Evolutionary conservation across 345 rosid genomes (phyloP).

Genomic region (Linum tenue): DNA sequence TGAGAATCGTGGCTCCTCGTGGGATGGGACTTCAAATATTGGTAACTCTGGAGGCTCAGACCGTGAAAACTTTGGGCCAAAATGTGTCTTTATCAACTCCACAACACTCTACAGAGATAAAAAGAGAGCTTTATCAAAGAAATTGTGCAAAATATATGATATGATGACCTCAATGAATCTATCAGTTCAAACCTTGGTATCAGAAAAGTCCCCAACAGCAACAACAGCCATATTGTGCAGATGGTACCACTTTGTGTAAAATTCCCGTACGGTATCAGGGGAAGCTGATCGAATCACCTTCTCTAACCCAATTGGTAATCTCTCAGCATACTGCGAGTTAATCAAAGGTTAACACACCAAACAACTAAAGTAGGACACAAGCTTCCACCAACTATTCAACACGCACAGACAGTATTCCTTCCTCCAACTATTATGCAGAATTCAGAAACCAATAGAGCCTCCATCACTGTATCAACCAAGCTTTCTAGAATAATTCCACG

Average conservation of each 20-base stretch:
- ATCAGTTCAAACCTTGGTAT: constrained; percentile 52
- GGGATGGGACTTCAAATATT: constrained; percentile 62
- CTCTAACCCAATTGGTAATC: constrained; percentile 86
- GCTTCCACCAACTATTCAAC: neutral
- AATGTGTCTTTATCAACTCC: constrained; percentile 71
- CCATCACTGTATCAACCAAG: too few relatives aligned
- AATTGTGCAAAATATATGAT: neutral
- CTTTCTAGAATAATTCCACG: neutral
- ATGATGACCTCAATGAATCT: constrained; percentile 8
- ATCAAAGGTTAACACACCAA: constrained; percentile 8
- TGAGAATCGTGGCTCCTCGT: constrained; percentile 64
- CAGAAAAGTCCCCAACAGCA: constrained; percentile 91
- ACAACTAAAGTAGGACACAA: neutral
- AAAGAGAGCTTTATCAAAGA: constrained; percentile 15
- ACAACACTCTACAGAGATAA: constrained; percentile 46
- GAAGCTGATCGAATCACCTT: constrained; percentile 76
- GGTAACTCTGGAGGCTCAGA: constrained; percentile 41
- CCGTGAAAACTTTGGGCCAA: constrained; percentile 44
- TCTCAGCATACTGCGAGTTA: constrained; percentile 74
- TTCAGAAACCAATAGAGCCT: too few relatives aligned
- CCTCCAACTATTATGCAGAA: too few relatives aligned
- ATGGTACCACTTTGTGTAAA: constrained; percentile 80
- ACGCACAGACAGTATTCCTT: too few relatives aligned
- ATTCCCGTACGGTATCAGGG: constrained; percentile 58
- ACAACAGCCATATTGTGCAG: constrained; percentile 78